Base-by-base conservation (phyloP, 2,329 filamentous ascomycete genomes). In the Aspergillus texensis region DNA sequence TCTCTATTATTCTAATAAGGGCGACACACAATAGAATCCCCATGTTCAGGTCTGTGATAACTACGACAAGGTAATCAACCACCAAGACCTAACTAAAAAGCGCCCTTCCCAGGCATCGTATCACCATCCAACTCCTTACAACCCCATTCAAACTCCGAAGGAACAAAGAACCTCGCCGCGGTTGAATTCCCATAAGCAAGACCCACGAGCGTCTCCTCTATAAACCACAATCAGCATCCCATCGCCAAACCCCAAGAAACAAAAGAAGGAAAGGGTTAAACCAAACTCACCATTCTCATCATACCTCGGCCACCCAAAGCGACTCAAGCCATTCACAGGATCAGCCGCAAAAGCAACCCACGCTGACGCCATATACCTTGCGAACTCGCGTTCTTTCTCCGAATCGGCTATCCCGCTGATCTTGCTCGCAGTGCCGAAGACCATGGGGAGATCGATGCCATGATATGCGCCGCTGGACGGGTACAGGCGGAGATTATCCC, bases 401-500 rank as follows among this genome's bases (percentile, higher is more conserved):
- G 70, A 70, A 8, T 75, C 69, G 0, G 73, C 67, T 11, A 82
- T 69, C 2, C 79, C 80, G 55, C 34, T 36, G 34, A 36, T 36
- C 34, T 36, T 16, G 34, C 34, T 36, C 4, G 34, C 34, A 2
- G 34, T 36, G 14, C 34, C 34, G 34, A 36, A 36, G 34, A 36
- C 14, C 34, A 36, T 36, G 14, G 34, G 34, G 14, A 36, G 34
- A 16, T 36, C 34, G 34, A 36, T 36, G 34, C 34, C 34, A 36
- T 36, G 34, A 14, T 36, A 36, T 4, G 34, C 34, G 14, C 34
- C 34, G 12, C 77, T 80, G 46, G 82, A 76, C 26, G 77, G 75
- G 60, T 80, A 83, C 28, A 85, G 72, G 0, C 81, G 74, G 1
- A 80, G 80, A 62, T 84, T 85, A 34, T 79, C 66, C 80, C 82